Base-by-base conservation (phyloP, 208 protist species). In the Trypanosoma avium region DNA sequence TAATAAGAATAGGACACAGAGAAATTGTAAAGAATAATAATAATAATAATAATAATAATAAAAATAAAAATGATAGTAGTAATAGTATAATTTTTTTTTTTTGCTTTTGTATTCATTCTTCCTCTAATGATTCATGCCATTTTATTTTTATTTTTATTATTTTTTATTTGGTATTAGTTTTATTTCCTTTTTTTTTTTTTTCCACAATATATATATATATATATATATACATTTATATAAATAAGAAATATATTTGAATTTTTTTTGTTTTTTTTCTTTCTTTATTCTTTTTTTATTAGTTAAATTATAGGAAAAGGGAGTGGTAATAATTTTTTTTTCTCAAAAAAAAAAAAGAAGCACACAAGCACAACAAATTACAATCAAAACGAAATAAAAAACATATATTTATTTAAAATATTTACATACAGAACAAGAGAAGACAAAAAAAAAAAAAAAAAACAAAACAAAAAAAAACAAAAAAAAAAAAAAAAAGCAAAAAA, bases 61-160 rank as follows among this genome's bases (percentile, higher is more conserved):
- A 48, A n/a, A 48, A 48, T 5, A 48, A 48, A 48, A 48, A 12
- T 7, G 43, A 48, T 7, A 19, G 15, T 26, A n/a, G 5, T 26
- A 21, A 48, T 48, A 48, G n/a, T n/a, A n/a, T n/a, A n/a, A n/a
- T n/a, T 42, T 13, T 17, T 55, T 17, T 21, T 50, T 50, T 50
- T 50, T 21, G 8, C 19, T 33, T 22, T 45, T 33, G 8, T 33
- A 40, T 22, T 59, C 13, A 22, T 33, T 59, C 17, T 59, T 59
- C 10, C 40, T 59, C 26, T n/a, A 8, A 13, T 8, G 9, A 15
- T 42, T n/a, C 3, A 15, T 17, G 43, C 24, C 40, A 26, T 22
- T 35, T 47, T 56, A 35, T 42, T 58, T 56, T 65, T 73, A 21
- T 63, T 45, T 70, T 66, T 49, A 15, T 70, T 58, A 12, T 29